Base-by-base conservation (phyloP, 2,329 filamentous ascomycete species). In the Xylariaceae sp. region DNA sequence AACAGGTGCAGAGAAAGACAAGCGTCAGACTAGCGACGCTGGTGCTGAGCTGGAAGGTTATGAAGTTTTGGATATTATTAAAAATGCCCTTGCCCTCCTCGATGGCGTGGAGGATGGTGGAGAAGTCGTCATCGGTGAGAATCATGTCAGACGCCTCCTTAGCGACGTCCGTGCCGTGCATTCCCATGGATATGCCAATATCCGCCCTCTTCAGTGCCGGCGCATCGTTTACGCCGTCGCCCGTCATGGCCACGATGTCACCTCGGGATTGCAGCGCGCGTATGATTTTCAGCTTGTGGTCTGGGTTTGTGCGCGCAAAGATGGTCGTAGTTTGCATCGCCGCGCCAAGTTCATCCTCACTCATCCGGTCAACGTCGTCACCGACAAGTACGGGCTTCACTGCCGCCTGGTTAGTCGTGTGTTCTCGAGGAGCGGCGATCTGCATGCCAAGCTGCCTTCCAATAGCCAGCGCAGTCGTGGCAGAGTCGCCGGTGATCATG, bases 11-110 rank as follows among this genome's bases (percentile, higher is more conserved):
- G 55, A 98, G 65, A 51, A 98, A 78, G 13, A 98, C 92, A 38
- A 98, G 73, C 41, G 85, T 88, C 50, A 98, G 70, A 45, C 92
- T 88, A 38, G 94, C 92, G 14, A 94, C 92, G 60, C 88, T 96
- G 33, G 92, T 98, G 63, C 89, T 96, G 41, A 98, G 76, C 68
- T 98, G 94, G 66, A 98, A 98, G 0, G 92, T 97, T 48, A 98
- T 75, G 66, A 98, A 98, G 64, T 98, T 98, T 60, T 98, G 92
- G 51, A 98, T 97, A 63, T 98, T 98, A 74, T 92, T 95, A 66
- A 98, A 98, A 52, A 98, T 98, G 39, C 89, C 92, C 64, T 98
- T 98, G 64, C 92, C 94, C 67, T 98, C 92, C 62, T 98, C 92
- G 46, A 98, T 98, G 19, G 92, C 92, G 43, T 82, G 85, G 9